phyloP scores from a whole-genome alignment of 768 basidiomycete genomes.

The Hygrophorus pudorinus region DNA sequence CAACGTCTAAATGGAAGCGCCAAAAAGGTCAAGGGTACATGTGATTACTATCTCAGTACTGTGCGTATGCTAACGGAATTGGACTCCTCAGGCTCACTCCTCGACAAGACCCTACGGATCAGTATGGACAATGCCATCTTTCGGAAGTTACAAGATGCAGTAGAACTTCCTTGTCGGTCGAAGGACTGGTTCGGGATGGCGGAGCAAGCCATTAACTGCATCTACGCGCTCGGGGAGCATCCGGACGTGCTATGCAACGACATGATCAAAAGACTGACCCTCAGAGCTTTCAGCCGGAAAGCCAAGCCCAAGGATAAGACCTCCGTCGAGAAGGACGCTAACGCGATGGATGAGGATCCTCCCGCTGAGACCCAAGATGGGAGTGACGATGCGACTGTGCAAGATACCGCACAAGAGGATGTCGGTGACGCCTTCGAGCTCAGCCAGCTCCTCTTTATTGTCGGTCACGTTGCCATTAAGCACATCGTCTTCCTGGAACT shows the following conservation, averaged over 20 bases:
- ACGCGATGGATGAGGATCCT: conserved; percentile 50
- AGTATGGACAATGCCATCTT: conserved; percentile 87
- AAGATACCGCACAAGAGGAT: conserved; percentile 22
- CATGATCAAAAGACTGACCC: conserved; percentile 76
- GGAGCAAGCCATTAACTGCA: conserved; percentile 93
- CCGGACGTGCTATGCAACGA: conserved; percentile 77
- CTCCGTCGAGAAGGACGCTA: conserved; percentile 19
- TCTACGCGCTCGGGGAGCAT: conserved; percentile 89
- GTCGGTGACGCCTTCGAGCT: conserved; percentile 79
- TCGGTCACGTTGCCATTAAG: conserved; percentile 96
- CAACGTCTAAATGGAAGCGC: conserved; percentile 89
- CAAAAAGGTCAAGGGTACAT: conserved; percentile 90
- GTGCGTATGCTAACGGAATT: neutral
- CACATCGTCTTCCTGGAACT: conserved; percentile 95
- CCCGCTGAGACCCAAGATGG: conserved; percentile 23
- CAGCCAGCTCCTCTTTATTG: conserved; percentile 89
- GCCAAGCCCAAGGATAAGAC: conserved; percentile 15
- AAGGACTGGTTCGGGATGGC: conserved; percentile 97
- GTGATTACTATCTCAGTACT: neutral
- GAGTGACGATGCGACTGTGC: conserved; percentile 20
- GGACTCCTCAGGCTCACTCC: conserved; percentile 57
- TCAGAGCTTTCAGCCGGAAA: conserved; percentile 48
- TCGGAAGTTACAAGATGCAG: conserved; percentile 66
- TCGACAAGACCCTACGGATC: conserved; percentile 77
- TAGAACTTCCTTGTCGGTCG: conserved; percentile 70